Percentiles rank a stretch among this genome's conserved stretches.
Conservation (phyloP, 2,329 filamentous ascomycete genomes). For the Nannizzia gypsea region DNA sequence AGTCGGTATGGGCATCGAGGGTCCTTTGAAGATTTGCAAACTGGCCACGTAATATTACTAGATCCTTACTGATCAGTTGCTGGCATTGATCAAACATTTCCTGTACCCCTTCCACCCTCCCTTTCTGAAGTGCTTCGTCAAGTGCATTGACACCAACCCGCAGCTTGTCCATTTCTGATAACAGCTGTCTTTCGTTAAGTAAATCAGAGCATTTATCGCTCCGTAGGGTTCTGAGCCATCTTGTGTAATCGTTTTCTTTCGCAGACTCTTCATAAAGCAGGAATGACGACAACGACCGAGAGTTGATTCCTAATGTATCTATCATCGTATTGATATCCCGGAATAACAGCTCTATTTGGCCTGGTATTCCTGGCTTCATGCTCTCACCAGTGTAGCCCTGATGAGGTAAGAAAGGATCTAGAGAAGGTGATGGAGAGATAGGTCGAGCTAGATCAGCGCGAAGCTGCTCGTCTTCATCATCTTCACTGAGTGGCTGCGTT, state of each 20-base stretch:
- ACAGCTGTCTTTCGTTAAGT: slow-evolving; percentile 58
- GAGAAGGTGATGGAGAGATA: slow-evolving; percentile 31
- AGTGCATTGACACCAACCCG: slow-evolving; percentile 54
- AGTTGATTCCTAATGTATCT: slow-evolving; percentile 79
- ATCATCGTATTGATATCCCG: slow-evolving; percentile 64
- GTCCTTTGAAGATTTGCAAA: slow-evolving; percentile 67
- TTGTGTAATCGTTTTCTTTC: slow-evolving; percentile 41
- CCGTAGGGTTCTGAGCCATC: slow-evolving; percentile 31
- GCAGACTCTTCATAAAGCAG: slow-evolving; percentile 36
- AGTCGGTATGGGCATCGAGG: slow-evolving; percentile 58
- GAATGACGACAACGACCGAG: slow-evolving; percentile 50
- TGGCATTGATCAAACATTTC: slow-evolving; percentile 57
- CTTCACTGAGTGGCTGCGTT: slow-evolving; percentile 30
- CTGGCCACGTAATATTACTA: slow-evolving; percentile 59
- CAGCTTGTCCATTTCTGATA: slow-evolving; percentile 65
- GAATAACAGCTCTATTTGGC: slow-evolving; percentile 40
- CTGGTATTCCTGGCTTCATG: slow-evolving; percentile 37
- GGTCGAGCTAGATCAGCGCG: slow-evolving; percentile 35
- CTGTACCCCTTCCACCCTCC: slow-evolving; percentile 56
- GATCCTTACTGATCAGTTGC: slow-evolving; percentile 50
- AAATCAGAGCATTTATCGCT: slow-evolving; percentile 52
- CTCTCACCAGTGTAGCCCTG: slow-evolving; percentile 36
- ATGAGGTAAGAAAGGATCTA: slow-evolving; percentile 40
- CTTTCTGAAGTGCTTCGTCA: slow-evolving; percentile 51
- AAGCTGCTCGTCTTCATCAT: slow-evolving; percentile 38